phyloP scores from a whole-genome alignment of 2,329 filamentous ascomycete genomes.

The Neonectria punicea region DNA sequence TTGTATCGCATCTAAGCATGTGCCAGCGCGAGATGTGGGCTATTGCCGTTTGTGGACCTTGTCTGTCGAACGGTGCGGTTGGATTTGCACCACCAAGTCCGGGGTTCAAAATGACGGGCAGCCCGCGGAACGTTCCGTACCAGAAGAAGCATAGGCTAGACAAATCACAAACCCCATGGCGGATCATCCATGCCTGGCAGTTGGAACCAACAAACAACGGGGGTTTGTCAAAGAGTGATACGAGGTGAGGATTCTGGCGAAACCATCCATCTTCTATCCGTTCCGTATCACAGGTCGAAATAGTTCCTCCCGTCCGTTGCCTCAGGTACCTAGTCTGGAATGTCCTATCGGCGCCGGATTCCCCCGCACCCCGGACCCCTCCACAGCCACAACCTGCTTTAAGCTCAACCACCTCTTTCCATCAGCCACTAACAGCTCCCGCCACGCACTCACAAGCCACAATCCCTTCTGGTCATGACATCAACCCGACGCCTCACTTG shows the following conservation, averaged over 20 bases:
- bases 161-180: neutral
- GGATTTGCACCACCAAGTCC: neutral
- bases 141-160: neutral
- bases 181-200: neutral
- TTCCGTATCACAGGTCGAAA: neutral
- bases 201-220: neutral
- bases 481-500: constrained; percentile 27
- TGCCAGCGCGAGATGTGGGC: neutral
- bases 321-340: no score
- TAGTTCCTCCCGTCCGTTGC: neutral
- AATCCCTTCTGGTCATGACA: constrained; percentile 22
- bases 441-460: constrained; percentile 7
- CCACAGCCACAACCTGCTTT: neutral
- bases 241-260: neutral
- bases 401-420: neutral
- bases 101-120: constrained; percentile 4
- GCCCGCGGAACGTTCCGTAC: constrained; percentile 9
- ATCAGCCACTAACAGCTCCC: constrained; percentile 16
- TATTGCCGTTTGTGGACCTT: neutral
- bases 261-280: neutral
- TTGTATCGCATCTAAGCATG: neutral
- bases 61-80: neutral
- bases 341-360: neutral
- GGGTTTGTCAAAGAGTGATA: neutral
- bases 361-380: neutral